Conservation (phyloP, 768 basidiomycete genomes). For the Crepidotus variabilis region DNA sequence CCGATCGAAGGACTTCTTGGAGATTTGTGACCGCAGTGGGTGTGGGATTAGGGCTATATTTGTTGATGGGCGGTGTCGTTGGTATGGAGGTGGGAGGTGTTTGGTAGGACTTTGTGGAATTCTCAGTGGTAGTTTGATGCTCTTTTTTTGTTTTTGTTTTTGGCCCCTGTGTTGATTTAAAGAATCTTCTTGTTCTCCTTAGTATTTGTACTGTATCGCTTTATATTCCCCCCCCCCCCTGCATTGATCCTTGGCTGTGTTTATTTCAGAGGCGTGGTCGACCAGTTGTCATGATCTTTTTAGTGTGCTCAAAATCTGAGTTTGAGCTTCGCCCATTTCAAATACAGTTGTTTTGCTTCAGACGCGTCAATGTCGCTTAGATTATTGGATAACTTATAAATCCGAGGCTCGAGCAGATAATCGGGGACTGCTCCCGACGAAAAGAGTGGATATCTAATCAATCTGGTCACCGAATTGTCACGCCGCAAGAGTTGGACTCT, state of each 20-base stretch:
- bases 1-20: conserved; percentile 32
- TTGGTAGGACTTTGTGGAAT: conserved; percentile 11
- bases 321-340: no score
- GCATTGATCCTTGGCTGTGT: no score
- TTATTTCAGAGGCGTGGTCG: no score
- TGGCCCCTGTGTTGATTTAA: no score
- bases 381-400: background rate
- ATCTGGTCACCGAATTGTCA: background rate
- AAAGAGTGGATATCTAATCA: background rate
- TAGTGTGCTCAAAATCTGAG: no score
- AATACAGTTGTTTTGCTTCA: no score
- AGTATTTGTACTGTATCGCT: background rate
- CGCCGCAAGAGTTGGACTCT: background rate
- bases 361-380: background rate
- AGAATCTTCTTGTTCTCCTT: no score
- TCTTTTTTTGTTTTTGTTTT: no score
- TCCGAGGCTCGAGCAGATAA: conserved; percentile 1
- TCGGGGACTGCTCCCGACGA: background rate
- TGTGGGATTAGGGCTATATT: conserved; percentile 25
- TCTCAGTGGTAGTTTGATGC: background rate
- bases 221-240: background rate
- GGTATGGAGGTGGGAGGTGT: conserved; percentile 24
- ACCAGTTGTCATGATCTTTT: no score
- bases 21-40: conserved; percentile 31
- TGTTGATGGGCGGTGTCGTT: conserved; percentile 22